Evolutionary conservation across 805 yeast genomes (phyloP), one percentile per base, ranked within the genome.

Genomic region (Blastobotrys attinorum): DNA sequence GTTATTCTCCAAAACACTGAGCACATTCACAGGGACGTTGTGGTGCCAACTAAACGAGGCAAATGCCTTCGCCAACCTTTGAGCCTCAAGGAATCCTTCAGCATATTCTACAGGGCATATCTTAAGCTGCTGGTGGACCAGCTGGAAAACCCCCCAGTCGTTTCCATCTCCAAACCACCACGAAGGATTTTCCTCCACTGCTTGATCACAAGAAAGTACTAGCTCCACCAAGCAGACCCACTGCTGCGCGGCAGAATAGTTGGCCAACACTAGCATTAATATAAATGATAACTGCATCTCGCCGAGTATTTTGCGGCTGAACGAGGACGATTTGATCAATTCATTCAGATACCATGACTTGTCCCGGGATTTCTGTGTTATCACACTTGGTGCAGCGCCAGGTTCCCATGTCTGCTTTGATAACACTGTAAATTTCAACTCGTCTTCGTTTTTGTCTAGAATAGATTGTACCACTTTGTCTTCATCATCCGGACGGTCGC

Each of bases 201-300:
- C 45, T 3, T 60, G 57, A 21, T 52, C 53, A 41, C 70, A 64
- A 39, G 64, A 59, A 48, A 70, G 63, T 2, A 73, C 22, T 8
- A 81, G 54, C 38, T 68, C 70, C 10, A 76, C 50, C 29, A 81
- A 48, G 16, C 64, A 66, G 42, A 73, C 67, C 89, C 89, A 83
- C 51, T 81, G 88, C 17, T 73, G 62, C 16, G 76, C 71, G 11
- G 81, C 76, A 16, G 83, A 75, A 53, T 74, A 73, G 57, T 81
- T 83, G 13, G 81, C 84, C 48, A 81, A 64, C 0, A 77, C 51
- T 1, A 77, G 53, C 35, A 72, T 65, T 44, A 72, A 63, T 1
- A 79, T 40, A 47, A 69, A 82, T 2, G 73, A 55, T 17, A 79
- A 55, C 50, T 78, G 77, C 4, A 79, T 54, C 52, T 83, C 87